Conservation (phyloP, 805 yeast species). For the Zygosaccharomyces rouxii region DNA sequence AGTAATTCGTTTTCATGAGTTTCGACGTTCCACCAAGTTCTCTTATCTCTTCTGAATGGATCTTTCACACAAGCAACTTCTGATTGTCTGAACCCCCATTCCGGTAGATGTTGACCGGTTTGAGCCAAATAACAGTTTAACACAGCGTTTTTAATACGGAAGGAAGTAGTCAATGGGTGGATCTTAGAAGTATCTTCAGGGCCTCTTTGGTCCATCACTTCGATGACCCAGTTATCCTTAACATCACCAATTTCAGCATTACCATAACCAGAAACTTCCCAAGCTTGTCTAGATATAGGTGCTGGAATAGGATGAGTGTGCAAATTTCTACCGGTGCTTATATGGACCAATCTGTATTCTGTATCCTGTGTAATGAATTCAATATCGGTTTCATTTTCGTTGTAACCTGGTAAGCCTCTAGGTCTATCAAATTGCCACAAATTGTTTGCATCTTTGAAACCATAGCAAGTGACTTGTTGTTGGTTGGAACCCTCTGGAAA, state of each 20-base stretch:
- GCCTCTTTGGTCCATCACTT: conserved; percentile 63
- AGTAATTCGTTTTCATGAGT: conserved; percentile 56
- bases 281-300: conserved; percentile 59
- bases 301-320: conserved; percentile 81
- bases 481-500: conserved; percentile 92
- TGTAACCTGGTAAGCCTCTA: conserved; percentile 38
- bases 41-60: conserved; percentile 69
- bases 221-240: conserved; percentile 88
- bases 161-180: conserved; percentile 74
- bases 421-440: conserved; percentile 69
- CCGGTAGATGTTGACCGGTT: conserved; percentile 62
- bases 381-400: conserved; percentile 29
- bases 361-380: conserved; percentile 55
- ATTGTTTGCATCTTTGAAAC: conserved; percentile 83
- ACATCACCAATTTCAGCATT: conserved; percentile 63
- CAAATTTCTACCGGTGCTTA: conserved; percentile 63
- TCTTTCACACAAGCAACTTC: conserved; percentile 65
- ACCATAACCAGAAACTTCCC: conserved; percentile 90
- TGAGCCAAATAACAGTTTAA: conserved; percentile 77
- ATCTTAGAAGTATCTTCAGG: conserved; percentile 47
- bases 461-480: conserved; percentile 92
- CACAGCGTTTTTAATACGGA: conserved; percentile 59
- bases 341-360: conserved; percentile 67
- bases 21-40: conserved; percentile 90
- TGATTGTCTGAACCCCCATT: conserved; percentile 83